Conservation (phyloP, 441 rosid genomes). For the Mallotus japonicus region DNA sequence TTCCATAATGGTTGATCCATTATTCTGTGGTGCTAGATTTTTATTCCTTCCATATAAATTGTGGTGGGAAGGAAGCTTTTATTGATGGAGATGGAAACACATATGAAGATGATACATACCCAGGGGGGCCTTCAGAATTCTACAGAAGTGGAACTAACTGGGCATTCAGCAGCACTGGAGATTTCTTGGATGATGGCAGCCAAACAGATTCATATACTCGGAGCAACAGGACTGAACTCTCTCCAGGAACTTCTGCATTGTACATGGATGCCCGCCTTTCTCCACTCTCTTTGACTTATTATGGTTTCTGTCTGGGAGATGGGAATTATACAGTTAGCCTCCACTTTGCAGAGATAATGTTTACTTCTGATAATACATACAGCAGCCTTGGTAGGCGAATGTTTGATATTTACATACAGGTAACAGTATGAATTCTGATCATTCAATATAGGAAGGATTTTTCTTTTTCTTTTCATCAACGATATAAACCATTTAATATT, state of each 20-base stretch:
- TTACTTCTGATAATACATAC: conserved; percentile 27
- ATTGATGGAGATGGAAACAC: conserved; percentile 17
- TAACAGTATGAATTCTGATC: conserved; percentile 6
- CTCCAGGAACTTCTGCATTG: conserved; percentile 29
- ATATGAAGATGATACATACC: conserved; percentile 35
- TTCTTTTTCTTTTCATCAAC: neutral
- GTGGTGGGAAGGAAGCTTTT: conserved; percentile 38
- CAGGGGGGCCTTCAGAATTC: conserved; percentile 25
- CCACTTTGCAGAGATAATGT: conserved; percentile 61
- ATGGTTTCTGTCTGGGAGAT: conserved; percentile 42
- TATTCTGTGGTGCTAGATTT: conserved; percentile 26
- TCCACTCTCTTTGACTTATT: conserved; percentile 55
- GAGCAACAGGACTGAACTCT: conserved; percentile 19
- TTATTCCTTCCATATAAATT: conserved; percentile 50
- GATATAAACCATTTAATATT: neutral
- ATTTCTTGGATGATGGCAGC: conserved; percentile 40
- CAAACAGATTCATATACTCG: neutral
- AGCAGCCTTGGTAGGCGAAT: conserved; percentile 49
- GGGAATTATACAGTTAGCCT: conserved; percentile 56
- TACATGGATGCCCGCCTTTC: conserved; percentile 51
- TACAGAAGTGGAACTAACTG: conserved; percentile 31
- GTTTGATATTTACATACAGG: conserved; percentile 66
- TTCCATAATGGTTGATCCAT: neutral
- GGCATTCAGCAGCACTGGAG: conserved; percentile 54
- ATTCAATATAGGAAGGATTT: neutral